Base-by-base conservation (phyloP, 2,329 filamentous ascomycete genomes). In the Claviceps purpurea region DNA sequence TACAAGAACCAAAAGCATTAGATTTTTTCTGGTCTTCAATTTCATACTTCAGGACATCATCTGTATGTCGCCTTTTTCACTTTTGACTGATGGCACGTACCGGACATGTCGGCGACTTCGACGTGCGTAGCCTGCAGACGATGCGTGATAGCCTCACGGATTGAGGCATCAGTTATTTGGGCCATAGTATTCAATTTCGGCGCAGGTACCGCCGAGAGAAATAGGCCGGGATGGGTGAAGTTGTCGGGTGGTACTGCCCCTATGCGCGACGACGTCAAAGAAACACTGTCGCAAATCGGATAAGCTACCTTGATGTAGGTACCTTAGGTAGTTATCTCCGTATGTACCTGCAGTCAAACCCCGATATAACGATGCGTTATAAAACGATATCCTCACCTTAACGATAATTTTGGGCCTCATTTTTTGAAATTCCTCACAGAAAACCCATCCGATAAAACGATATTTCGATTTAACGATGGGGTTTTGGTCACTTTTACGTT, bases 91-190 rank as follows among this genome's bases (percentile, higher is more conserved):
- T 24, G 46, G 50, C 20, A 65, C 73, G 54, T 78, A 95, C 90
- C 91, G 57, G 89, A 95, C 75, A 95, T 82, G 70, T 97, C 91
- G 57, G 87, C 85, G 60, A 96, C 89, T 62, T 93, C 84, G 57
- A 95, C 89, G 70, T 94, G 80, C 30, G 77, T 75, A 22, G 89
- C 89, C 53, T 81, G 76, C 51, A 96, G 74, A 57, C 82, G 81
- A 60, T 84, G 73, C 40, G 74, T 77, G 59, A 96, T 76, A 54
- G 84, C 86, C 44, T 73, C 71, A 63, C 78, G 82, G 51, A 97
- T 75, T 48, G 75, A 77, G 40, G 82, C 81, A 55, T 89, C 82
- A 44, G 89, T 91, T 62, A 95, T 83, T 37, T 55, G 44, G n/a
- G 52, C 54, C 50, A 56, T 56, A 41, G 4, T 11, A 22, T 8